Evolutionary conservation across 495 filamentous ascomycete genomes (phyloP), one percentile per base, ranked within the genome.

Genomic region (Extremus antarcticus): DNA sequence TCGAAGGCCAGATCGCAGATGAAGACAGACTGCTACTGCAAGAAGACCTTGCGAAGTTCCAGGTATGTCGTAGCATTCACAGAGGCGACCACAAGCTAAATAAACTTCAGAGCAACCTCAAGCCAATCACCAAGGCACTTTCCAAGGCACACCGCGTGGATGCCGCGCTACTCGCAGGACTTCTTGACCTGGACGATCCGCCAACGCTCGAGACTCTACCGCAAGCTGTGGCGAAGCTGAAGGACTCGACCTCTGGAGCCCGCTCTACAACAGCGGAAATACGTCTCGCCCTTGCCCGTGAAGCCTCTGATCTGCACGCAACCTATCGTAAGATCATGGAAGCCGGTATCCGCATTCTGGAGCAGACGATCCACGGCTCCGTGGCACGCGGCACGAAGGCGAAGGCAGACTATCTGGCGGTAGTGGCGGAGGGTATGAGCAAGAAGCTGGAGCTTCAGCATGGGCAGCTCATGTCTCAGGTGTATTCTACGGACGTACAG

Each of bases 301-400:
- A 52, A 43, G 43, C 32, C 10, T 16, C 39, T 2, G 7, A 9
- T 1, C 54, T 61, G 17, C 59, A 57, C 43, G 19, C 35, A 3
- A n/a, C 59, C 25, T 61, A 68, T 53, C 58, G 58, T 21, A 15
- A 57, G 19, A 32, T 68, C 38, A 57, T 65, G 0, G 57, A 65
- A 39, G 38, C 59, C 35, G 48, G 48, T 19, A 69, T 71, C 49
- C 61, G 59, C 48, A 61, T 64, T 13, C 67, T 84, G 4, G 81
- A 84, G 60, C 72, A 76, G 46, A 74, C 69, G 9, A 86, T 85
- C 60, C 84, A 89, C 68, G 85, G 85, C 39, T 67, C 76, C 2
- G 59, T 87, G 2, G 76, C 85, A 7, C 72, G 84, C 4, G 69
- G 69, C 49, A 72, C 73, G 16, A 77, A 72, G 55, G 73, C 78